Evolutionary conservation across 1,284 basidiomycete genomes (phyloP).

Genomic region (Vanrija sp.): DNA sequence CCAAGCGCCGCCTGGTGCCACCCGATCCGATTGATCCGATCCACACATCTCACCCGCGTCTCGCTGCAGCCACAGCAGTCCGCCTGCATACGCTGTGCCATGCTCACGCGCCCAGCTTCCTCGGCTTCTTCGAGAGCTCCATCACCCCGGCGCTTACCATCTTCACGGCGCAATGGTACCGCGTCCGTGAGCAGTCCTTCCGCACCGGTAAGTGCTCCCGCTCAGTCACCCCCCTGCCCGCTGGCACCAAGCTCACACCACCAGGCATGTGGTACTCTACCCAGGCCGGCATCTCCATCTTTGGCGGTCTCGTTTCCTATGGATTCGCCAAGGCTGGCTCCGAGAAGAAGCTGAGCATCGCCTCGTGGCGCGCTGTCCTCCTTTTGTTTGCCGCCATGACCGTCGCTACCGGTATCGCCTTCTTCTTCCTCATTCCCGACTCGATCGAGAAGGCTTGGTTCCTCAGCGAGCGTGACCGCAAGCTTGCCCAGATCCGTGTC

Average conservation of each 20-base stretch:
- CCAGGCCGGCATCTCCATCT: slow-evolving; percentile 17
- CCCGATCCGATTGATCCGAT: too few relatives aligned
- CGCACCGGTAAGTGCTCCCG: slow-evolving; percentile 1
- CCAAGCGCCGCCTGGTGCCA: too few relatives aligned
- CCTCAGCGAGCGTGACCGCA: slow-evolving; percentile 14
- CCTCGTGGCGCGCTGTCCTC: slow-evolving; percentile 21
- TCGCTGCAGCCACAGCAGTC: too few relatives aligned
- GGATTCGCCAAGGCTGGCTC: slow-evolving; percentile 8
- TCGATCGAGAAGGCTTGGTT: slow-evolving; percentile 2
- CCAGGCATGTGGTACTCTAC: slow-evolving; percentile 16
- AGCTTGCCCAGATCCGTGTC: slow-evolving; percentile 25
- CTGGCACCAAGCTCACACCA: too few relatives aligned
- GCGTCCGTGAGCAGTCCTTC: slow-evolving; percentile 9
- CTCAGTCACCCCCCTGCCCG: too few relatives aligned
- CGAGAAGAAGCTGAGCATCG: slow-evolving; percentile 9
- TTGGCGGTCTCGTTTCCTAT: slow-evolving; percentile 20
- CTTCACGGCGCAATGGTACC: slow-evolving; percentile 23
- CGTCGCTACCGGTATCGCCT: background rate
- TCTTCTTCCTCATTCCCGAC: slow-evolving; percentile 9
- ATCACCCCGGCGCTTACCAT: slow-evolving; percentile 17
- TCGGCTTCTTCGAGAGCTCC: slow-evolving; percentile 15
- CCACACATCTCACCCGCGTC: too few relatives aligned
- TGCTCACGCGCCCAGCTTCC: background rate
- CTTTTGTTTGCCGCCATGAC: slow-evolving; percentile 19
- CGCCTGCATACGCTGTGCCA: too few relatives aligned